Percentiles rank a stretch among this genome's conserved stretches.
phyloP scores from a whole-genome alignment of 495 filamentous ascomycete species.

The Hypoxylon fuscum region DNA sequence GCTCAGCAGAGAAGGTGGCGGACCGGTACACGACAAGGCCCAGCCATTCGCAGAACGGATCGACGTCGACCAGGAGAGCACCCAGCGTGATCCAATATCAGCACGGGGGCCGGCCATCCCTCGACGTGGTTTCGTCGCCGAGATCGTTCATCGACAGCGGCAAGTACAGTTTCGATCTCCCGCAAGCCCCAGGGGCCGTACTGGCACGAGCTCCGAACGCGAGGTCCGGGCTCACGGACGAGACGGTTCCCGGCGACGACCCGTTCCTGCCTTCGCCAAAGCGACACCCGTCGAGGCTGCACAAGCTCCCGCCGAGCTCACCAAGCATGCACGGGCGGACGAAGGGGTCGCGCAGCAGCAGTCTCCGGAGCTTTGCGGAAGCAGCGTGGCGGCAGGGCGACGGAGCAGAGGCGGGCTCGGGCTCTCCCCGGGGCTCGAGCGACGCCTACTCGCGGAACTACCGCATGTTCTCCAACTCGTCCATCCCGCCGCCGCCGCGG shows the following conservation, averaged over 20 bases:
- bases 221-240: conserved; percentile 58
- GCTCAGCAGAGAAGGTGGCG: conserved; percentile 36
- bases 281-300: conserved; percentile 52
- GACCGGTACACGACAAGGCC: conserved; percentile 32
- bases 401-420: conserved; percentile 25
- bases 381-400: conserved; percentile 38
- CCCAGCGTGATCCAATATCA: conserved; percentile 58
- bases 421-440: conserved; percentile 27
- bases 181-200: conserved; percentile 51
- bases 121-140: conserved; percentile 46
- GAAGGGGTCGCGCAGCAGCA: conserved; percentile 54
- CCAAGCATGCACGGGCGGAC: conserved; percentile 45
- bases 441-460: conserved; percentile 23
- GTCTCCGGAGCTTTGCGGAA: conserved; percentile 49
- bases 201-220: conserved; percentile 59
- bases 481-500: conserved; percentile 53
- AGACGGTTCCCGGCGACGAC: conserved; percentile 57
- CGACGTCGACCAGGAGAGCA: conserved; percentile 51
- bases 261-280: conserved; percentile 53
- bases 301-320: conserved; percentile 51
- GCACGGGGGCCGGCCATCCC: conserved; percentile 42
- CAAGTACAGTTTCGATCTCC: conserved; percentile 54
- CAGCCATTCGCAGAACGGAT: conserved; percentile 46
- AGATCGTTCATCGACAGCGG: conserved; percentile 42
- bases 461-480: conserved; percentile 53